phyloP scores from a whole-genome alignment of 1,284 basidiomycete genomes.

The Farysia itapuensis region DNA sequence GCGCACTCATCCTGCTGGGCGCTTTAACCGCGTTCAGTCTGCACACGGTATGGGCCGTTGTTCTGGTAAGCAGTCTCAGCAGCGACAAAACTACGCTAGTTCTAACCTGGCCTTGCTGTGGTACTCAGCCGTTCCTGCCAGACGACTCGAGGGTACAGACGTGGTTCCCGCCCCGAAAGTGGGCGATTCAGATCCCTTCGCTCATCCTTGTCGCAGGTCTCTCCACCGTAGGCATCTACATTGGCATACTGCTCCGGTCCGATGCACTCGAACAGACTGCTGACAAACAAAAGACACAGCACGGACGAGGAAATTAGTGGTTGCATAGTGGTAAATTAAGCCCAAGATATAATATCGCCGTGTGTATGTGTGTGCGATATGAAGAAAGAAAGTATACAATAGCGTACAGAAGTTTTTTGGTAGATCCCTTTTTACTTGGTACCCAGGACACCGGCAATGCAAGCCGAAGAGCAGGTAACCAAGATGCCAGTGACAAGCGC shows the following conservation, averaged over 20 bases:
- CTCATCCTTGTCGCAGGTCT: conserved; percentile 15
- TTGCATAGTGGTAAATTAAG: too few relatives aligned
- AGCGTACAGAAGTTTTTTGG: too few relatives aligned
- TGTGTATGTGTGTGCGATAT: too few relatives aligned
- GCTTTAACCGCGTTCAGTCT: conserved; percentile 5
- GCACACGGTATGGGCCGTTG: conserved; percentile 23
- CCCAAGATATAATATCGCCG: too few relatives aligned
- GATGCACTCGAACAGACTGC: background rate
- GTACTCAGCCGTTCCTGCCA: conserved; percentile 25
- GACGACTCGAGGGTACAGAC: conserved; percentile 9
- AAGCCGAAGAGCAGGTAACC: conserved; percentile 61
- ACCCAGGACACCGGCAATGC: conserved; percentile 60
- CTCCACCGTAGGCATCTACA: conserved; percentile 18
- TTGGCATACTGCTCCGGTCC: conserved; percentile 7
- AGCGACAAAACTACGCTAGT: background rate
- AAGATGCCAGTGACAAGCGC: conserved; percentile 63
- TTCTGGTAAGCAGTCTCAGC: conserved; percentile 15
- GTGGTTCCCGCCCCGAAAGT: conserved; percentile 15
- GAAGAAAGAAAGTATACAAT: too few relatives aligned
- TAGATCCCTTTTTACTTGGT: too few relatives aligned
- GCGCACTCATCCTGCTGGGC: conserved; percentile 9
- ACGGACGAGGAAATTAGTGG: too few relatives aligned
- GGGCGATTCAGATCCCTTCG: conserved; percentile 19
- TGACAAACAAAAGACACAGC: too few relatives aligned
- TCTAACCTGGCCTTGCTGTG: background rate